phyloP scores from a whole-genome alignment of 2,329 filamentous ascomycete species.

The Aspergillus clavatus region DNA sequence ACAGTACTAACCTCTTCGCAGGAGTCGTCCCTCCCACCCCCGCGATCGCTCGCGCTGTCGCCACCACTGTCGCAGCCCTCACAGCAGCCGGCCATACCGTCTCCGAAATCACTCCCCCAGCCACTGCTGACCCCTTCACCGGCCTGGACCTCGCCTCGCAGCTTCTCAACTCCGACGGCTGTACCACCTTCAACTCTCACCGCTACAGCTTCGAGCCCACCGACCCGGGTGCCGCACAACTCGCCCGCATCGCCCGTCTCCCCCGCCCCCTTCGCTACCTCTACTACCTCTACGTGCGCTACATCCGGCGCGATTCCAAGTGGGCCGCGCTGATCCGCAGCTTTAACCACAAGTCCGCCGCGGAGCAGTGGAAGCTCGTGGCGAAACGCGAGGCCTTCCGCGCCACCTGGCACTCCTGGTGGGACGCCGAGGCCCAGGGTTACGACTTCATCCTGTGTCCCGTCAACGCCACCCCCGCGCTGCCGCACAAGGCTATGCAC shows the following conservation, averaged over 20 bases:
- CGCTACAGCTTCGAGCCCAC: conserved; percentile 74
- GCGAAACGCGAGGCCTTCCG: conserved; percentile 72
- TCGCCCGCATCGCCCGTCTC: conserved; percentile 68
- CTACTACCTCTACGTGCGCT: conserved; percentile 88
- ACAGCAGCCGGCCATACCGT: conserved; percentile 70
- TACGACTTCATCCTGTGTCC: conserved; percentile 77
- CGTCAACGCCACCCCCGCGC: conserved; percentile 85
- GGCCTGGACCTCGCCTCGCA: conserved; percentile 72
- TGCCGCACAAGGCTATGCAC: conserved; percentile 81
- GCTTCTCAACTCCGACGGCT: conserved; percentile 80
- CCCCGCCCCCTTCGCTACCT: conserved; percentile 71
- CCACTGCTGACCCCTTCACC: conserved; percentile 70
- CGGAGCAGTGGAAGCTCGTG: conserved; percentile 79
- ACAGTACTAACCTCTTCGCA: conserved; percentile 20
- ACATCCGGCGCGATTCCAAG: conserved; percentile 67
- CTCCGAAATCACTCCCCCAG: conserved; percentile 59
- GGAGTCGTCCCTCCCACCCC: conserved; percentile 80
- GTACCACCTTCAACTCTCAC: conserved; percentile 70
- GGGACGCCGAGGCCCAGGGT: conserved; percentile 63
- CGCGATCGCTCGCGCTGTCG: conserved; percentile 72
- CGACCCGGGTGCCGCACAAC: conserved; percentile 70
- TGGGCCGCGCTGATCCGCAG: conserved; percentile 73
- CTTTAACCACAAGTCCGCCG: conserved; percentile 69
- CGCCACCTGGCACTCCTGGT: conserved; percentile 77
- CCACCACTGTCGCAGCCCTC: conserved; percentile 65